These are phyloP conservation scores for Olyra latifolia DNA, from an alignment of 176 grass and related monocot species.

Conservation along the genomic window DNA sequence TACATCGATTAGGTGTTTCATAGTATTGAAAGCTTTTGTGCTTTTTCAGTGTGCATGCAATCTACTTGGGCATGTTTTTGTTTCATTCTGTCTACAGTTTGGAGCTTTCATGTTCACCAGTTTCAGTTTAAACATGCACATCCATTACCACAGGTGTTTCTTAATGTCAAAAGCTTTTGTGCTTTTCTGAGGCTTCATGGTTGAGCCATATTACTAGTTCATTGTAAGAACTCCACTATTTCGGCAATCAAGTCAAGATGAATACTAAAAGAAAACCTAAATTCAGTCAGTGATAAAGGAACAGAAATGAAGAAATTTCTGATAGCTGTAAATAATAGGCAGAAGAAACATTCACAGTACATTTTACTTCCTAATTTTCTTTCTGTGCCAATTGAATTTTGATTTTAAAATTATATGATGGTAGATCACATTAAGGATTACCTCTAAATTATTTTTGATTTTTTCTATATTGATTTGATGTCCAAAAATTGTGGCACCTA, in stretches of 20 bases:
- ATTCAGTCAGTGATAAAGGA: not conserved
- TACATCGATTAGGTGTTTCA: not conserved
- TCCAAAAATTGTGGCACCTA: constrained; percentile 4
- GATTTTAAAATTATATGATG: not conserved
- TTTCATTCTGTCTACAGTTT: not conserved
- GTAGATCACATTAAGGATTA: not conserved
- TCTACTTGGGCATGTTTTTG: not conserved
- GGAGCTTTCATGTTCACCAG: not conserved
- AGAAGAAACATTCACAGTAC: not conserved
- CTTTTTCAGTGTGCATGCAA: not conserved
- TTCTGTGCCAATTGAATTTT: not conserved
- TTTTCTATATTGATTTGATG: not conserved
- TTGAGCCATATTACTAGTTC: not conserved
- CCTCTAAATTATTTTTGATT: not conserved
- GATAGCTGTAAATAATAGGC: not conserved
- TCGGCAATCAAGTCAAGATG: not conserved
- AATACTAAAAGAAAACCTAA: not conserved
- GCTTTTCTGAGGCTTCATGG: not conserved
- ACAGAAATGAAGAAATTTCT: not conserved
- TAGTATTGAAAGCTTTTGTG: not conserved
- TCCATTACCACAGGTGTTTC: not conserved
- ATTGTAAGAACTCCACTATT: constrained; percentile 6
- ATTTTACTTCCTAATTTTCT: not conserved
- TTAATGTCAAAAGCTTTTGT: not conserved
- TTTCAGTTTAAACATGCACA: constrained; percentile 7